phyloP scores from a whole-genome alignment of 257 asterid species.

The Solanum chiquidenum region DNA sequence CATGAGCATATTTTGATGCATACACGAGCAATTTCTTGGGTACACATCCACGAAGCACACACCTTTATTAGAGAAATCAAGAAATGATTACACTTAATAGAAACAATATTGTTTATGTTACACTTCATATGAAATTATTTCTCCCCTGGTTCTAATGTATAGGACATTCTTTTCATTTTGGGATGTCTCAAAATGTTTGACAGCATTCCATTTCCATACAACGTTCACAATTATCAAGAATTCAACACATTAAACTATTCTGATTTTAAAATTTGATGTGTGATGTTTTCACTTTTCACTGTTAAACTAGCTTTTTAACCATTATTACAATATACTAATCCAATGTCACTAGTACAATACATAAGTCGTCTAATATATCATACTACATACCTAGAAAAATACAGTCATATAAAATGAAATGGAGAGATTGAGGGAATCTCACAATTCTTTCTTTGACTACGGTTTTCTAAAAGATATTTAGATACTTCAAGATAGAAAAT shows the following conservation, averaged over 20 bases:
- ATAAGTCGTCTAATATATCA: background rate
- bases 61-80: slow-evolving; percentile 38
- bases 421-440: background rate
- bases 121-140: background rate
- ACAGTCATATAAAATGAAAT: background rate
- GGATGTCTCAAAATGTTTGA: background rate
- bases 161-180: background rate
- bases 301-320: background rate
- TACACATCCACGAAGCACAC: slow-evolving; percentile 97
- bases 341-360: background rate
- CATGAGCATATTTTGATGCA: slow-evolving; percentile 88
- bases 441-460: background rate
- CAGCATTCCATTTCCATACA: background rate
- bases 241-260: background rate
- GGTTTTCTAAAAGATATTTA: background rate
- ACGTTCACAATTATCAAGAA: background rate
- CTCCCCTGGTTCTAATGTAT: background rate
- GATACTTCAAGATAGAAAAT: background rate
- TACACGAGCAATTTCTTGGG: slow-evolving; percentile 91
- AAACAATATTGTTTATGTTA: background rate
- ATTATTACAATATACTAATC: background rate
- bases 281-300: background rate
- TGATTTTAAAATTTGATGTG: background rate
- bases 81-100: background rate
- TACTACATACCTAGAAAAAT: background rate